phyloP scores from a whole-genome alignment of 1,139 yeast species.

The Magnusiomyces ingens region DNA sequence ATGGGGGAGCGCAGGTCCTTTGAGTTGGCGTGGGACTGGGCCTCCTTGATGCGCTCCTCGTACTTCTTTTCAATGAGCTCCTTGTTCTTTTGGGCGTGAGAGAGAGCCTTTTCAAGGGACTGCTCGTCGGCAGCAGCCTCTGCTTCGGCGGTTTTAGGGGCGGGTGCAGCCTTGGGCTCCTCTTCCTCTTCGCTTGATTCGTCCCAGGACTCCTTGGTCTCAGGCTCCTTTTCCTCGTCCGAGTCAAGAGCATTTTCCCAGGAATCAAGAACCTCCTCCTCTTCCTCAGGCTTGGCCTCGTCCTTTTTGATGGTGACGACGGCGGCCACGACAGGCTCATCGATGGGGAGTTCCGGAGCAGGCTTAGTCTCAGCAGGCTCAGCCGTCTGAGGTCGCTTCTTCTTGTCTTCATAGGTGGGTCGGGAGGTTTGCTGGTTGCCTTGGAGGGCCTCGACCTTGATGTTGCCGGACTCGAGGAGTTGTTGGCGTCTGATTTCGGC shows the following conservation, averaged over 20 bases:
- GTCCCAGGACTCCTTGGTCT: conserved; percentile 23
- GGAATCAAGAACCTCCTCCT: conserved; percentile 31
- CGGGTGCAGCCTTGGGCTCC: conserved; percentile 22
- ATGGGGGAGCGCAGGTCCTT: conserved; percentile 88
- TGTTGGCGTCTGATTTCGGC: conserved; percentile 88
- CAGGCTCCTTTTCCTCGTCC: conserved; percentile 30
- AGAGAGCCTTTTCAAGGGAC: conserved; percentile 26
- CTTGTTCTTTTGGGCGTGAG: conserved; percentile 25
- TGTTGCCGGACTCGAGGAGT: conserved; percentile 65
- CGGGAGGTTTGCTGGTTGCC: conserved; percentile 20
- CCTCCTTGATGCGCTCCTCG: conserved; percentile 36
- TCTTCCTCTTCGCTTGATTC: conserved; percentile 19
- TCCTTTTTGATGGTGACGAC: conserved; percentile 25
- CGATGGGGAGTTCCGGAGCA: conserved; percentile 23
- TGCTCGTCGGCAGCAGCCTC: conserved; percentile 27
- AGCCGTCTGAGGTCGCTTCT: conserved; percentile 37
- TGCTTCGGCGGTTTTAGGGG: conserved; percentile 21
- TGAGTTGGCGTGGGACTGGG: conserved; percentile 33
- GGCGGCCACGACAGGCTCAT: conserved; percentile 31
- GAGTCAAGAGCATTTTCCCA: conserved; percentile 38
- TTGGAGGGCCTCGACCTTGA: conserved; percentile 59
- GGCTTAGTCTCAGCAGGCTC: conserved; percentile 6
- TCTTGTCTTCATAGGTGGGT: conserved; percentile 71
- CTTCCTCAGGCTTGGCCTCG: conserved; percentile 18
- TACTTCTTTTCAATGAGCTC: conserved; percentile 35